These are phyloP conservation scores for Henningerozyma blattae DNA, from an alignment of 805 yeast genomes.

Conservation along the genomic window DNA sequence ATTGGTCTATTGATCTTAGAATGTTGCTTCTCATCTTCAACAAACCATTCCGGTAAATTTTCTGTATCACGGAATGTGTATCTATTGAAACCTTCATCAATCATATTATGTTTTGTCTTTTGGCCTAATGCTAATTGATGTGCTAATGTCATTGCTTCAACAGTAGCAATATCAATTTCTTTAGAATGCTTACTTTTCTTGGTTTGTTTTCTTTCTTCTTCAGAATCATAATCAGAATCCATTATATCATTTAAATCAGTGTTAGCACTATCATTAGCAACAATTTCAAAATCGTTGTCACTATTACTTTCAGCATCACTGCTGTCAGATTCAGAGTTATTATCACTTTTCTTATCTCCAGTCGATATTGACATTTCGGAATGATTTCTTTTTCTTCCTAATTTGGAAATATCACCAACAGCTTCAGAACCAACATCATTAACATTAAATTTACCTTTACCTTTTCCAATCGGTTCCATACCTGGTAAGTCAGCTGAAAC, in stretches of 20 bases:
- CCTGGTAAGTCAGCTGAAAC: constrained; percentile 29
- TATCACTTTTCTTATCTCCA: constrained; percentile 7
- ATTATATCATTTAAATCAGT: constrained; percentile 21
- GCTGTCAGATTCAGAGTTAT: constrained; percentile 9
- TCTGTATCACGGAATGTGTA: constrained; percentile 86
- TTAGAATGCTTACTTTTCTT: constrained; percentile 38
- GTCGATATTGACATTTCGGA: constrained; percentile 4
- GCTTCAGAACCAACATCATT: constrained; percentile 9
- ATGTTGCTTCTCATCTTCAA: constrained; percentile 84
- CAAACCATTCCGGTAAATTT: constrained; percentile 92
- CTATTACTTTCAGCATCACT: constrained; percentile 10
- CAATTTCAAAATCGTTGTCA: constrained; percentile 34
- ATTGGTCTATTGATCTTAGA: constrained; percentile 81
- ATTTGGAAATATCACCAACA: constrained; percentile 10
- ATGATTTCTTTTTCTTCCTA: constrained; percentile 9
- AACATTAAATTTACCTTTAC: constrained; percentile 3
- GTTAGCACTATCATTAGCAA: constrained; percentile 29
- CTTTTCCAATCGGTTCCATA: too few species aligned
- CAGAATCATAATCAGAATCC: constrained; percentile 38
- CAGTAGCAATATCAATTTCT: constrained; percentile 77
- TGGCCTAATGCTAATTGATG: constrained; percentile 91
- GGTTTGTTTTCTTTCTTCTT: constrained; percentile 37
- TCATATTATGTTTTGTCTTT: constrained; percentile 66
- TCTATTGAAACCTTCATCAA: constrained; percentile 89
- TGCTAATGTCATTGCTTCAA: constrained; percentile 95